Base-by-base conservation (phyloP, 768 basidiomycete genomes). In the Boletus tylopilopsis region DNA sequence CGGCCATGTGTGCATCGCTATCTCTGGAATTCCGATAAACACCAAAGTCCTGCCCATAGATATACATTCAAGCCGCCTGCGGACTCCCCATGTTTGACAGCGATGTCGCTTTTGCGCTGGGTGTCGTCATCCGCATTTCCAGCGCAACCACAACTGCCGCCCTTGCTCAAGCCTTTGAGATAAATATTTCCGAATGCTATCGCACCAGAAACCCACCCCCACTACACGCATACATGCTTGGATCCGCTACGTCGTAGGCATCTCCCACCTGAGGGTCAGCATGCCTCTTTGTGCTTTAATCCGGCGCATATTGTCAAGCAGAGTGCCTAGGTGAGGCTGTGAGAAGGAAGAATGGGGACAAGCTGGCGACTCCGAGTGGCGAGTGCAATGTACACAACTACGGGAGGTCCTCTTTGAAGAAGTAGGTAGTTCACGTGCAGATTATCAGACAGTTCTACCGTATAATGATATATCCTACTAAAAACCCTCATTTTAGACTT, bases 91-190 rank as follows among this genome's bases (percentile, higher is more conserved):
- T 54, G 0, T 70, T 70, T 50, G 60, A 68, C 42, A 59, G 62
- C 22, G 54, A 64, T 41, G 66, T 68, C 37, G 69, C 69, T 2
- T 70, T 69, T 68, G 64, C 62, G 22, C 41, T 70, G 19, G 69
- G 69, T 13, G 53, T 44, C 25, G 45, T 61, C 44, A 58, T 70
- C 36, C 65, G 68, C 47, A 43, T 11, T 50, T 55, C 21, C 56
- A 59, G 29, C 29, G 11, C 13, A 50, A 51, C 0, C 60, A 57
- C 40, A 39, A 55, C 0, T 51, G 47, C 5, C 50, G 5, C 49
- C 53, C 37, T 68, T 69, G 24, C 38, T 66, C 4, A 59, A 71
- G 25, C 71, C 71, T 59, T 66, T 67, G 13, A 30, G 29, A n/a
- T n/a, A n/a, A n/a, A 3, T 30, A 30, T 25, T 63, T 53, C 44